phyloP scores from a whole-genome alignment of 2,329 filamentous ascomycete genomes.

The Microsporum canis region DNA sequence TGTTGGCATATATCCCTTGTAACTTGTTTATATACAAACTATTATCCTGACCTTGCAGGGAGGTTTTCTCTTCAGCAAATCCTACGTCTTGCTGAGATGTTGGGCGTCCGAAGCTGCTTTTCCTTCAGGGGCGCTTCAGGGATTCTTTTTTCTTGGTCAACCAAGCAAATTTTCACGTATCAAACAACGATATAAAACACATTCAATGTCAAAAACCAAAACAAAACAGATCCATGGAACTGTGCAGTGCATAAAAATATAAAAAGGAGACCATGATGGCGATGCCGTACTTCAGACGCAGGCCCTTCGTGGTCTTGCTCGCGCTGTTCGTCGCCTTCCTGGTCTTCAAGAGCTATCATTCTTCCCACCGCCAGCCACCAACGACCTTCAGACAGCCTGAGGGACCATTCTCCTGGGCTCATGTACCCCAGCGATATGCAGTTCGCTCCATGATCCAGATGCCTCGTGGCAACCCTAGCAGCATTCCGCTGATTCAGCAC shows the following conservation, averaged over 20 bases:
- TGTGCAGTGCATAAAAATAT: neutral
- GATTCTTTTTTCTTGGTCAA: neutral
- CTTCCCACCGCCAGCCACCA: neutral
- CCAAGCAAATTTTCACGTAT: neutral
- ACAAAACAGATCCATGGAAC: neutral
- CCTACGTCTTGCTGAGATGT: neutral
- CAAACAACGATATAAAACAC: neutral
- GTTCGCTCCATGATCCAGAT: constrained; percentile 1
- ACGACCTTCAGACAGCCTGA: neutral
- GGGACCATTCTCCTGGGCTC: neutral
- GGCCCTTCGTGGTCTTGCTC: neutral
- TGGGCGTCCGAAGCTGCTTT: neutral
- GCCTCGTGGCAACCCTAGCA: constrained; percentile 1
- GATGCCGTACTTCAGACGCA: constrained; percentile 4
- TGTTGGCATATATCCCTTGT: no score
- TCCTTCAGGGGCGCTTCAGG: neutral
- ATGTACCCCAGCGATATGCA: constrained; percentile 1
- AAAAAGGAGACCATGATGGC: neutral
- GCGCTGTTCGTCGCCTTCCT: neutral
- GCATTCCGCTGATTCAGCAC: constrained; percentile 4
- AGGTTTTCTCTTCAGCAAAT: neutral
- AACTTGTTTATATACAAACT: no score
- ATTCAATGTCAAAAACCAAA: neutral
- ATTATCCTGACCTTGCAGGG: no score
- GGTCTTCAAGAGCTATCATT: neutral